Base-by-base conservation (phyloP, 2,329 filamentous ascomycete genomes). In the Botryotinia globosa region DNA sequence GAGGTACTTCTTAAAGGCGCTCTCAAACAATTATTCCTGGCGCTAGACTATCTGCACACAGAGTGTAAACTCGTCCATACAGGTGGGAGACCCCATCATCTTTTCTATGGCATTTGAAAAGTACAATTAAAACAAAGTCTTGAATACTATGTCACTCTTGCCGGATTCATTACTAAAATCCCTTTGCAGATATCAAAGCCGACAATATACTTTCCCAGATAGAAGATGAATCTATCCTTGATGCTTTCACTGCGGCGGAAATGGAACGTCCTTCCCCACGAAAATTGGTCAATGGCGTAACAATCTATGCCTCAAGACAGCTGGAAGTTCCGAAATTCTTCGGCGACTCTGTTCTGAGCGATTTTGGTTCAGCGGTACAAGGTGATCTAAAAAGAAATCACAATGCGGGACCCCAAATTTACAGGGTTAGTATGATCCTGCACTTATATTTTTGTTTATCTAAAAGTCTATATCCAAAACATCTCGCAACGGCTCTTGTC, bases 41-140 rank as follows among this genome's bases (percentile, higher is more conserved):
- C 95, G 58, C 87, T 98, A 75, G 95, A 98, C 83, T 98, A 98
- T 81, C 87, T 98, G 61, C 95, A 98, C 82, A 91, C 94, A 78
- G 94, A 98, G 58, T 61, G 84, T 83, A 94, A 95, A 81, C 98
- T 98, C 84, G 97, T 98, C 79, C 95, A 98, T 83, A 98, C 95
- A 73, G 94, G 97, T 81, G 25, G 37, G 37, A 58, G 66, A 20
- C 54, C 54, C 45, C 14, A 51, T 37, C 44, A 54, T 63, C 44
- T 70, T n/a, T 63, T 70, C 42, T 63, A 62, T 48, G 4, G 56
- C 34, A 25, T 51, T 56, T 32, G 54, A 9, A 32, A 32, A 16
- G n/a, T 32, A 14, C 29, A 32, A 56, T 56, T 32, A 6, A 20
- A 32, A 56, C 9, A 56, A 56, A 3, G 5, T 29, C 16, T 20